Percentiles rank a stretch among this genome's conserved stretches.
Conservation (phyloP, 1,284 basidiomycete genomes). For the Anthracocystis setariae region DNA sequence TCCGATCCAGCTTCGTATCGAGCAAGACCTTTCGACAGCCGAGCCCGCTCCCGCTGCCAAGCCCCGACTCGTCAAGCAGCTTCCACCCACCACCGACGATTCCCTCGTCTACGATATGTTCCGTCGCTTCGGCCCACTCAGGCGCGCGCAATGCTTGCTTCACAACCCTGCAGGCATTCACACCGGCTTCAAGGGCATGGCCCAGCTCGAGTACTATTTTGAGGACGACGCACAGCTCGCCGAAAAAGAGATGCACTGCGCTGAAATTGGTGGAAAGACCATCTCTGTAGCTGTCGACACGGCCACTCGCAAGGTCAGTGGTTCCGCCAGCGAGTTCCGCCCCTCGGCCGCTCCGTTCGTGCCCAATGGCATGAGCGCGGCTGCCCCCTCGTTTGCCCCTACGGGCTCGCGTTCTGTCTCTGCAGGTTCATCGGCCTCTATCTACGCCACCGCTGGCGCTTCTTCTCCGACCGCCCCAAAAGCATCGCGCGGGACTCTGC, state of each 20-base stretch:
- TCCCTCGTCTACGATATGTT: constrained; percentile 57
- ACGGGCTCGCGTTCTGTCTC: constrained; percentile 33
- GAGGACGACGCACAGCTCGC: constrained; percentile 56
- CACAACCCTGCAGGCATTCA: constrained; percentile 54
- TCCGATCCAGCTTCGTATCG: constrained; percentile 43
- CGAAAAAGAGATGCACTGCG: constrained; percentile 58
- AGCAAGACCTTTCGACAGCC: constrained; percentile 10
- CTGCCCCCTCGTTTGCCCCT: constrained; percentile 52
- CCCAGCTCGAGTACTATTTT: constrained; percentile 49
- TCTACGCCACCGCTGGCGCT: constrained; percentile 34
- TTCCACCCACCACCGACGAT: constrained; percentile 51
- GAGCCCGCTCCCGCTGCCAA: constrained; percentile 49
- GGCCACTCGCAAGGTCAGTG: constrained; percentile 28
- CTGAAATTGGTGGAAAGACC: constrained; percentile 54
- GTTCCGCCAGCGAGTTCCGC: constrained; percentile 45
- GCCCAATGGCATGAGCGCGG: constrained; percentile 46
- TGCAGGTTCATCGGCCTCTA: constrained; percentile 45
- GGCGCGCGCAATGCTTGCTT: constrained; percentile 49
- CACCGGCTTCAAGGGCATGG: constrained; percentile 63
- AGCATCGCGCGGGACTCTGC: constrained; percentile 30
- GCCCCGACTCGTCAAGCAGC: constrained; percentile 59
- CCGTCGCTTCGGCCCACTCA: constrained; percentile 56
- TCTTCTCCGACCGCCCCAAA: constrained; percentile 23
- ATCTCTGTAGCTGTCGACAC: constrained; percentile 58
- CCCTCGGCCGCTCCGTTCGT: constrained; percentile 53